Base-by-base conservation (phyloP, 805 yeast species). In the Nakazawaea wickerhamii region DNA sequence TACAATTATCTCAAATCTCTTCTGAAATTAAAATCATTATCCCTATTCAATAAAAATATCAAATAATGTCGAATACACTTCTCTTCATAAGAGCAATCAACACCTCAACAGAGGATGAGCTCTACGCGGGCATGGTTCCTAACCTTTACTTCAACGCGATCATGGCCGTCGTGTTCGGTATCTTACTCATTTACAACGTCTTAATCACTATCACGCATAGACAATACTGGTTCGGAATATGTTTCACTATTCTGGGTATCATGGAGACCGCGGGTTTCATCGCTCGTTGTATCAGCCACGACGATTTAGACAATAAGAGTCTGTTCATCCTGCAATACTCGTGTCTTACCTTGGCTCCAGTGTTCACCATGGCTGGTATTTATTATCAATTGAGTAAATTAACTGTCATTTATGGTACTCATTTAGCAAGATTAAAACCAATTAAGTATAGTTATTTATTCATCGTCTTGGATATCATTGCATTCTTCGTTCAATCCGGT, bases 291-390 rank as follows among this genome's bases (percentile, higher is more conserved):
- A 49, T 73, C 42, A 68, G 81, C 2, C 67, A 71, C 15, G 49
- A 55, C 34, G 55, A 73, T 48, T 45, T 57, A 39, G 33, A 41
- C 13, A 53, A 61, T 28, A 48, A 61, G 31, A 58, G 69, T 39
- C 63, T 68, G 22, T 88, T 70, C 54, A 54, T 83, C 33, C 61
- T 80, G 52, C 95, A 88, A 58, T 73, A 82, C 48, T 73, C 80
- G 43, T 69, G 81, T 52, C 63, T 87, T 44, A 85, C 90, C 0
- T 60, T 88, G 37, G 91, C 87, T 0, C 96, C 96, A 0, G 87
- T 86, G 17, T 83, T 88, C 58, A 66, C 84, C 36, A 83, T 85
- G 85, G 95, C 84, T 4, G 95, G 91, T 1, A 68, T 88, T 3
- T 89, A 88, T 62, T 82, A 73, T 50, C 66, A 79, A 41, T 61